Percentiles rank a stretch among this genome's conserved stretches.
Conservation (phyloP, 805 yeast species). For the Candida khao-thaluensis region DNA sequence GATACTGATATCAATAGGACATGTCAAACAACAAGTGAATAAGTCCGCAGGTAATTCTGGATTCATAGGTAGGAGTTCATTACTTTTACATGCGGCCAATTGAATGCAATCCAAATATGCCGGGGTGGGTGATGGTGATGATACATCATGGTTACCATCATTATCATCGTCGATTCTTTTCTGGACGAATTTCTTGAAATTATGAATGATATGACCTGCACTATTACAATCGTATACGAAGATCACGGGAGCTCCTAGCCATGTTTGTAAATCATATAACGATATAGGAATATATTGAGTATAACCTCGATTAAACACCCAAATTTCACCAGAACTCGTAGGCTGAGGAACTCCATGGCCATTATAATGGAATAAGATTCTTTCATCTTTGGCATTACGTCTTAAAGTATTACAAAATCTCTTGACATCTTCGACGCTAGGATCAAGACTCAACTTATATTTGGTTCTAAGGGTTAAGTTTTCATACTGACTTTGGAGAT, state of each 20-base stretch:
- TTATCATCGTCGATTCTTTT: conserved; percentile 86
- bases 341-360: conserved; percentile 99
- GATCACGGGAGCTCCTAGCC: conserved; percentile 98
- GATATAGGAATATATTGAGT: conserved; percentile 97
- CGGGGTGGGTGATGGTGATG: conserved; percentile 60
- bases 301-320: conserved; percentile 97
- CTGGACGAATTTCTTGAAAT: conserved; percentile 86
- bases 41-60: conserved; percentile 95
- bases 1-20: conserved; percentile 92
- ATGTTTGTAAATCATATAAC: conserved; percentile 88
- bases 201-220: conserved; percentile 89
- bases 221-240: conserved; percentile 92
- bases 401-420: conserved; percentile 86
- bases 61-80: conserved; percentile 86
- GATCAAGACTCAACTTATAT: conserved; percentile 88
- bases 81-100: conserved; percentile 85
- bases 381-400: conserved; percentile 88
- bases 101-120: conserved; percentile 86
- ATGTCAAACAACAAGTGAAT: conserved; percentile 91
- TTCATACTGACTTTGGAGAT: conserved; percentile 84
- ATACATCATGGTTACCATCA: conserved; percentile 51
- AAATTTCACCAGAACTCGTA: conserved; percentile 91
- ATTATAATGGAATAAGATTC: conserved; percentile 90
- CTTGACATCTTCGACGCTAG: conserved; percentile 93
- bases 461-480: conserved; percentile 82